Evolutionary conservation across 2,329 filamentous ascomycete genomes (phyloP), one percentile per base, ranked within the genome.

Genomic region (Diaporthe batatas): DNA sequence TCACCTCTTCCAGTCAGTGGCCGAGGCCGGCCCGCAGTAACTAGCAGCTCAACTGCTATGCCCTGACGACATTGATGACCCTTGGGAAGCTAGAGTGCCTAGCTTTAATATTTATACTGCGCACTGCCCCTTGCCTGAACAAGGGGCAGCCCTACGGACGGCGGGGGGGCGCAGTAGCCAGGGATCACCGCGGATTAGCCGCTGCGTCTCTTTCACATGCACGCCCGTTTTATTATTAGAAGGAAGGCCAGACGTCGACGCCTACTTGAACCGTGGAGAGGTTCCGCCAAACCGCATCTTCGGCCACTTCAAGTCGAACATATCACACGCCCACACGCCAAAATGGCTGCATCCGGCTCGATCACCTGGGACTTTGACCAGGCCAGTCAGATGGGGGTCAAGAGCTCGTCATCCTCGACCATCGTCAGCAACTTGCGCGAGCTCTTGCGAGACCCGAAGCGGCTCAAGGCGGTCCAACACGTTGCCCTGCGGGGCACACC

Each of bases 341-440:
- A 23, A 49, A 64, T 64, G 42, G 42, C 59, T 11, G 59, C 42
- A 64, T 14, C 42, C 42, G 59, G 23, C 11, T 64, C 59, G 18
- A 36, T 64, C 12, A 36, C 29, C 42, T 64, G 59, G 59, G 59
- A 49, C 5, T 64, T 64, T 34, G 59, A 23, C 25, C 25, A 64
- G 42, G 42, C 42, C n/a, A 23, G 42, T 3, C 42, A 49, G 25
- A 47, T 32, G 42, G 58, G 42, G 32, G 1, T 6, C 6, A 34
- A 64, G 18, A n/a, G 5, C 21, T 23, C 42, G 6, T 39, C 59
- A 11, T n/a, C 59, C 42, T 64, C 59, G 23, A 49, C 10, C 32
- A 64, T 64, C 34, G 8, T 34, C 42, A 23, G 29, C 42, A 49
- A 64, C 6, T 25, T 64, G 18, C 59, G 59, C 18, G 42, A 64